Evolutionary conservation across 768 basidiomycete genomes (phyloP).

Genomic region (Boletus fagicola): DNA sequence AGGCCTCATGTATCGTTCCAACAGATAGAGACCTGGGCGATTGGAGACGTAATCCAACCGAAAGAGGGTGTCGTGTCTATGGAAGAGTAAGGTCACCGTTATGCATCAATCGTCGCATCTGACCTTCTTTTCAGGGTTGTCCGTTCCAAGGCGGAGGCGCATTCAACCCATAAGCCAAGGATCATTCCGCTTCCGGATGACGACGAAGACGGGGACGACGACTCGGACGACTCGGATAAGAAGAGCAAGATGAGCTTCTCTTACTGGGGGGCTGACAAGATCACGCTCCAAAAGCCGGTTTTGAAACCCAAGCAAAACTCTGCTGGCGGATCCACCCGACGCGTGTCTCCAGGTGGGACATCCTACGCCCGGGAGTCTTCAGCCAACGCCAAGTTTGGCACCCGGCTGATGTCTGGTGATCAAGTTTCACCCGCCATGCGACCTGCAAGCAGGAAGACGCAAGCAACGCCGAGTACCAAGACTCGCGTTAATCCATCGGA

Average conservation of each 20-base stretch:
- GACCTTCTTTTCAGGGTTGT: constrained; percentile 50
- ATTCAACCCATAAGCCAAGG: constrained; percentile 56
- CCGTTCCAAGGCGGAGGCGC: constrained; percentile 63
- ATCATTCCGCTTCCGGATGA: constrained; percentile 70
- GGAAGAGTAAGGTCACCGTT: constrained; percentile 70
- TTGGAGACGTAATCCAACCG: constrained; percentile 72
- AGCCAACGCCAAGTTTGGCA: constrained; percentile 91
- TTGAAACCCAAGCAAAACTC: constrained; percentile 45
- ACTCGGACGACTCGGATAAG: constrained; percentile 83
- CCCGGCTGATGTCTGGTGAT: constrained; percentile 71
- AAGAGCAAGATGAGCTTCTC: constrained; percentile 95
- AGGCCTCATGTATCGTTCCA: constrained; percentile 10
- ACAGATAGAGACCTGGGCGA: constrained; percentile 86
- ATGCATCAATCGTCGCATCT: constrained; percentile 6
- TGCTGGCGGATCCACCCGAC: constrained; percentile 37
- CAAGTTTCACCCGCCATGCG: constrained; percentile 41
- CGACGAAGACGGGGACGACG: constrained; percentile 59
- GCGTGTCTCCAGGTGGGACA: constrained; percentile 42
- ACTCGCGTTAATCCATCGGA: constrained; percentile 52
- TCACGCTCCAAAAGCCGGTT: constrained; percentile 79
- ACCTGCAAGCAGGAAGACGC: constrained; percentile 62
- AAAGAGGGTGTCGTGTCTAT: constrained; percentile 81
- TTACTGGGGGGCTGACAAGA: constrained; percentile 90
- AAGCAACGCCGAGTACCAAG: constrained; percentile 43
- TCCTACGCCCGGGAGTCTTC: constrained; percentile 79